Base-by-base conservation (phyloP, 495 filamentous ascomycete species). In the Aspergillus incahuasiensis region DNA sequence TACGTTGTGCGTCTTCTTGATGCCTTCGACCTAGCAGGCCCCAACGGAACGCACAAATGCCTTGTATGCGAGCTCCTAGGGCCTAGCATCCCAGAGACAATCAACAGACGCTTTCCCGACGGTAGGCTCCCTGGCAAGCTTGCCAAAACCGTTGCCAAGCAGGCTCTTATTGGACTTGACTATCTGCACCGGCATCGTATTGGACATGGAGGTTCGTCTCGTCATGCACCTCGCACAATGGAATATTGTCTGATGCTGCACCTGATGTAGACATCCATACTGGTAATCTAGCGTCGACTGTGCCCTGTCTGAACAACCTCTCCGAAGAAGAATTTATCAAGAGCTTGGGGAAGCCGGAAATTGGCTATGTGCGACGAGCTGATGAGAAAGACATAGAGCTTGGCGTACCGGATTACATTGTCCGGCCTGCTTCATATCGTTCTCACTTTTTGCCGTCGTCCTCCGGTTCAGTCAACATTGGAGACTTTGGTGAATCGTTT, bases 21-120 rank as follows among this genome's bases (percentile, higher is more conserved):
- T 63, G 8, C 59, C 19, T 80, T 81, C 48, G 22, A 51, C 34
- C 49, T 69, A 48, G 42, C 61, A 19, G 74, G 75, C 15, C 73
- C 71, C 0, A 80, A 80, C 60, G 78, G 78, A 55, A 60, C 9
- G 11, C 77, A 81, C 60, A 54, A 68, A 57, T 80, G 76, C 59
- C 58, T 80, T 3, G 73, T 79, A 1, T 72, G 69, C 55, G 72
- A 77, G 58, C 62, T 76, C 25, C 57, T 79, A 11, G 77, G 76
- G 4, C 75, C 76, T 4, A 28, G 25, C 25, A 8, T 28, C 25
- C 25, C 25, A 4, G 25, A 28, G 4, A 28, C 8, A 8, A 28
- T 28, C 8, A 8, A 28, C 8, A 28, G 3, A 8, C 25, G 25
- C 3, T 72, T 58, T 58, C 54, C 74, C 13, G 61, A 69, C 22